phyloP scores from a whole-genome alignment of 2,329 filamentous ascomycete genomes.

The Colletotrichum tofieldiae region DNA sequence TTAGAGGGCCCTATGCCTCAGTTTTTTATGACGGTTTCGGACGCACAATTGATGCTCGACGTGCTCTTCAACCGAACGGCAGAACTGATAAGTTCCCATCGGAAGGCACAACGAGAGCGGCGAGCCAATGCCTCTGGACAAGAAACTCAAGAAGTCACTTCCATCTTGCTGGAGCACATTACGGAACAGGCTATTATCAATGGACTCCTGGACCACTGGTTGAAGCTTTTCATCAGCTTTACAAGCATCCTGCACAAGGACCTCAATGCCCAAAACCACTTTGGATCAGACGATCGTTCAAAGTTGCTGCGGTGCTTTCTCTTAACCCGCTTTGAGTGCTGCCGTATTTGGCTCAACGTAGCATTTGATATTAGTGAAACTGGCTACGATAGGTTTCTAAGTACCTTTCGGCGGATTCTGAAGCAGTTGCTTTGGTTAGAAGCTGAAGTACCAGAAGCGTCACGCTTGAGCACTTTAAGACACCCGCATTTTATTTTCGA shows the following conservation, averaged over 20 bases:
- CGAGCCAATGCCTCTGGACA: not conserved
- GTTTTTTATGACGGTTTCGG: not conserved
- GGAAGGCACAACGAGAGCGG: not conserved
- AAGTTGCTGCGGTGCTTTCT: conserved; percentile 6
- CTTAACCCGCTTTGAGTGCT: conserved; percentile 5
- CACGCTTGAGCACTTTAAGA: not conserved
- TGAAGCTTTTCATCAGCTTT: not conserved
- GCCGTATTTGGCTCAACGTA: not conserved
- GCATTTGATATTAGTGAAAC: not conserved
- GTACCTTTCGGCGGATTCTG: not conserved
- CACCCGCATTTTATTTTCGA: not conserved
- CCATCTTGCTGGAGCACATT: not conserved
- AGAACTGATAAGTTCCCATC: not conserved
- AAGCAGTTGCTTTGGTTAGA: not conserved
- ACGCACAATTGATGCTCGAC: not conserved
- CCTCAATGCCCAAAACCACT: not conserved
- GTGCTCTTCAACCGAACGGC: not conserved
- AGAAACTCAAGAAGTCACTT: not conserved
- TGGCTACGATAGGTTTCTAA: not conserved
- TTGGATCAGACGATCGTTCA: too few species aligned
- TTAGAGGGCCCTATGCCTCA: not conserved
- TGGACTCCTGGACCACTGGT: not conserved
- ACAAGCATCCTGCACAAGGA: not conserved
- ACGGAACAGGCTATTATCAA: not conserved
- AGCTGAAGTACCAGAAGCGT: not conserved